These are phyloP conservation scores for Melampsora medusae DNA, from an alignment of 1,284 basidiomycete species.

Conservation along the genomic window DNA sequence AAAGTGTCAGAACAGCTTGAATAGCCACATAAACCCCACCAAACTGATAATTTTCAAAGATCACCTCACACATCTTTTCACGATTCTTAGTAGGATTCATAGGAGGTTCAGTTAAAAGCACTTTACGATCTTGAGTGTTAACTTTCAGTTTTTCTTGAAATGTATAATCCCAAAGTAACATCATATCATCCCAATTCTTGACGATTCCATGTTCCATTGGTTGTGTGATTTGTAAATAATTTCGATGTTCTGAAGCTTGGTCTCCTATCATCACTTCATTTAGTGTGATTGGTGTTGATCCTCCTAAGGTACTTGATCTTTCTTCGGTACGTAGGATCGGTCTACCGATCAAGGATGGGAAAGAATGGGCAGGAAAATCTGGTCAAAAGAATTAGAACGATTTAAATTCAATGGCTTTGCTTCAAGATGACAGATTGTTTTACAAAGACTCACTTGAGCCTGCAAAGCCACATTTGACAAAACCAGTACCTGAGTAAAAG, in stretches of 20 bases:
- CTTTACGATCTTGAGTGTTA: conserved; percentile 81
- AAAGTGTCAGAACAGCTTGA: conserved; percentile 94
- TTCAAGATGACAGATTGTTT: neutral
- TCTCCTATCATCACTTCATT: conserved; percentile 93
- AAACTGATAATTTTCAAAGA: conserved; percentile 99
- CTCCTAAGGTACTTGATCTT: conserved; percentile 62
- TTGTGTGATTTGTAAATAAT: conserved; percentile 92
- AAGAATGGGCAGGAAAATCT: conserved; percentile 96
- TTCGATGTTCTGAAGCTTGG: conserved; percentile 79
- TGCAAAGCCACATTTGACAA: conserved; percentile 97
- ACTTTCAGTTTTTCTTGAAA: conserved; percentile 92
- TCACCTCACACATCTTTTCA: conserved; percentile 92
- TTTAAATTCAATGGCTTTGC: neutral
- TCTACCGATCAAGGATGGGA: conserved; percentile 92
- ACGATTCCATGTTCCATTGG: conserved; percentile 99
- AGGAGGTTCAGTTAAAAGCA: conserved; percentile 96
- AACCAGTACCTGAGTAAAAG: conserved; percentile 53
- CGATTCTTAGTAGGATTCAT: conserved; percentile 97
- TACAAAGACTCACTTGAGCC: conserved; percentile 68
- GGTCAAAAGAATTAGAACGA: conserved; percentile 3
- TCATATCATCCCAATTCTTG: conserved; percentile 99
- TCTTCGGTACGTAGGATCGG: conserved; percentile 98
- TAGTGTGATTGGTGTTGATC: conserved; percentile 64
- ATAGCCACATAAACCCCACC: conserved; percentile 95
- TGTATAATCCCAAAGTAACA: conserved; percentile 95